Evolutionary conservation across 768 basidiomycete species (phyloP), one percentile per base, ranked within the genome.

Genomic region (Tubosaeta sp.): DNA sequence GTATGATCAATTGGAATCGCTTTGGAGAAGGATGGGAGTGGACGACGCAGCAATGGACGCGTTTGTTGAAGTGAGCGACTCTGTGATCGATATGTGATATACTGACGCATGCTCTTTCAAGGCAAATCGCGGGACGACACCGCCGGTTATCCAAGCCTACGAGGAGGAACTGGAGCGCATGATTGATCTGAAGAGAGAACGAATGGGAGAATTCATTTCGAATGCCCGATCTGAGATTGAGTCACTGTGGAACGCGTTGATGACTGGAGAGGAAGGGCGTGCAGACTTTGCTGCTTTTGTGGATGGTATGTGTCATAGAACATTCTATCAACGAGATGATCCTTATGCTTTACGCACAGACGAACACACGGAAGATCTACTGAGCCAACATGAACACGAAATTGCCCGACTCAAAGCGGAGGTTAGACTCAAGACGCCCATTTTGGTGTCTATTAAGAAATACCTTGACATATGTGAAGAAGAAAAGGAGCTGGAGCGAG

Each of bases 381-480:
- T 97, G 27, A 76, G 78, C 9, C 81, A 88, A 31, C 94, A 97
- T 59, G 92, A 94, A 65, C 82, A 86, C 14, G 91, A 95, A 65
- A 88, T 93, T 59, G 76, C 76, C 53, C 79, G 84, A 22, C 75
- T 97, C 31, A 90, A 91, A 61, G 84, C 88, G 27, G 95, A 97
- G 63, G 77, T 85, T n/a, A 76, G 84, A 55, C 72, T 79, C 49
- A 95, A 95, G 69, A 84, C 81, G 1, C 82, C 86, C 0, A 73
- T 97, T 1, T 74, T 99, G 32, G 77, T 82, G 0, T 75, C 78
- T 44, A 84, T 97, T 56, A 82, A 82, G 71, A 92, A 87, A 70
- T 99, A 97, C 73, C 87, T 95, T 61, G 86, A 90, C 34, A 89
- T 99, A 25, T 90, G 88, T 41, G 82, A 85, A 47, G 93, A 97